Percentiles rank a stretch among this genome's conserved stretches.
phyloP scores from a whole-genome alignment of 176 grass and related monocot species.

The Dactylis glomerata region DNA sequence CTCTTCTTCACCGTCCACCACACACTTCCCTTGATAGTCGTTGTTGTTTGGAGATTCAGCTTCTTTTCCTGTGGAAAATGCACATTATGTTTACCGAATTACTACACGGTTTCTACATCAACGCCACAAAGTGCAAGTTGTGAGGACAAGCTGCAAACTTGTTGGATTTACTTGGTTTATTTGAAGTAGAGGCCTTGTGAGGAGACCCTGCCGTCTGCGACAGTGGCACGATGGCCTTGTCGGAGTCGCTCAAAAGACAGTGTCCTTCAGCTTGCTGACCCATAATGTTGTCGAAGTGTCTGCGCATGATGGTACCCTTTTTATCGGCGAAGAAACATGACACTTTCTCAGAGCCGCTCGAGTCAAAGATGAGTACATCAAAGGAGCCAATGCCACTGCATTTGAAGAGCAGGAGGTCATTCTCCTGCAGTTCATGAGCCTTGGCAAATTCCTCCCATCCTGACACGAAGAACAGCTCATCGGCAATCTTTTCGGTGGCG shows the following conservation, averaged over 20 bases:
- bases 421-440: constrained; percentile 38
- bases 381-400: constrained; percentile 32
- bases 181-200: constrained; percentile 3
- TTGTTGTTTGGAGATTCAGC: constrained; percentile 4
- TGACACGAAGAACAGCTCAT: constrained; percentile 24
- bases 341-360: constrained; percentile 37
- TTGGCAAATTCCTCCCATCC: constrained; percentile 51
- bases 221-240: background rate
- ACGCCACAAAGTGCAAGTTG: background rate
- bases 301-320: background rate
- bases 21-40: background rate
- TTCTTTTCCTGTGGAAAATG: constrained; percentile 22
- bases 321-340: constrained; percentile 12
- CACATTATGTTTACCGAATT: background rate
- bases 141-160: background rate
- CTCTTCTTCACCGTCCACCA: constrained; percentile 7
- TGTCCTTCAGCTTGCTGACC: constrained; percentile 3
- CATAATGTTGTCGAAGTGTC: background rate
- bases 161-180: constrained; percentile 1
- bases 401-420: constrained; percentile 49
- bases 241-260: background rate
- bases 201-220: background rate
- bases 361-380: constrained; percentile 50
- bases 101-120: background rate
- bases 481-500: constrained; percentile 3